Evolutionary conservation across 306 rosid genomes (phyloP).

Genomic region (Gillenia trifoliata): DNA sequence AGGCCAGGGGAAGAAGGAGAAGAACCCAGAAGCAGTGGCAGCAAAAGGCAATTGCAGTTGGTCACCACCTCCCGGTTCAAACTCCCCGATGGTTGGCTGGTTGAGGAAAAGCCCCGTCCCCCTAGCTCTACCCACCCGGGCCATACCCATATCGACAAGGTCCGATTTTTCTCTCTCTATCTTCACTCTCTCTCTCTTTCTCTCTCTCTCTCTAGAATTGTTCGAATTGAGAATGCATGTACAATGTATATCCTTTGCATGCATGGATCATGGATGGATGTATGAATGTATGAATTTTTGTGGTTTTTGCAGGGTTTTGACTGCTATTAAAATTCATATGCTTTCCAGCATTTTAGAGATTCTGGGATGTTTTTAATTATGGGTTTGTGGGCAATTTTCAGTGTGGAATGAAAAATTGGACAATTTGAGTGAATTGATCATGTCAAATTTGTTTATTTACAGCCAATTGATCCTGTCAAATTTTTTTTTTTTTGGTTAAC

Average conservation of each 20-base stretch:
- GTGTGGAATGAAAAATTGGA: not conserved
- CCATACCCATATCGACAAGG: constrained; percentile 32
- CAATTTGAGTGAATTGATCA: not conserved
- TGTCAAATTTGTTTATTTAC: not conserved
- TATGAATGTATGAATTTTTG: not conserved
- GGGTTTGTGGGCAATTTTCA: not conserved
- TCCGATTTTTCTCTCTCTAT: not conserved
- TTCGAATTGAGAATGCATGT: not conserved
- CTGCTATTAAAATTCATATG: not conserved
- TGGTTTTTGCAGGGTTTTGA: not conserved
- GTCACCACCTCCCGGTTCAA: constrained; percentile 8
- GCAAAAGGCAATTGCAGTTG: constrained; percentile 20
- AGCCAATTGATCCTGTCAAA: not conserved
- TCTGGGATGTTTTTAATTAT: not conserved
- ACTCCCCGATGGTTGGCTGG: constrained; percentile 50
- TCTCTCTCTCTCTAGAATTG: not conserved
- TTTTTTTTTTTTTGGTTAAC: not conserved
- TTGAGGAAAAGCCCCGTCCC: constrained; percentile 35
- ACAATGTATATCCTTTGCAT: constrained; percentile 5
- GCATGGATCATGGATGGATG: not conserved
- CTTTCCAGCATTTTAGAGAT: not conserved
- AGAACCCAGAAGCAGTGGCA: not conserved
- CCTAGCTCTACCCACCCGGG: not conserved
- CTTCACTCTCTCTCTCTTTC: not conserved
- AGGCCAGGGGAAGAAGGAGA: not conserved